Evolutionary conservation across 202 grass and related monocot genomes (phyloP).

Genomic region (Panicum virgatum): DNA sequence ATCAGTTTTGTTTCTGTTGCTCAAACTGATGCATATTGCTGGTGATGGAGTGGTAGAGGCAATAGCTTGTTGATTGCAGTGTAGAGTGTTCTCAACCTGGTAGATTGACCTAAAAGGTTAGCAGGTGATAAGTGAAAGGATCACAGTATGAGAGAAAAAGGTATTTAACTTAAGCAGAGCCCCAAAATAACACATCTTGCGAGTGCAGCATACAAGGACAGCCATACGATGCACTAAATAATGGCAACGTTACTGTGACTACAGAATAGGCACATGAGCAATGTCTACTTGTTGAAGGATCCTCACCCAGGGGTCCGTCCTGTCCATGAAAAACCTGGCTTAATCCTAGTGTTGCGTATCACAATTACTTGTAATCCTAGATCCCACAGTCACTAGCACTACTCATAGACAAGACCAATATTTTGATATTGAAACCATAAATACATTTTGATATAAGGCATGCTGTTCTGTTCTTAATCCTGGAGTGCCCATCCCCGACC

Average conservation of each 20-base stretch:
- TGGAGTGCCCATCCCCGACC: background rate
- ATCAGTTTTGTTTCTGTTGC: constrained; percentile 7
- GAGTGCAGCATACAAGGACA: background rate
- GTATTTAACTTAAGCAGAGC: background rate
- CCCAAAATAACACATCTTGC: background rate
- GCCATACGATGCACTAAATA: background rate
- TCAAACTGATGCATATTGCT: background rate
- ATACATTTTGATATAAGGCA: too few species aligned
- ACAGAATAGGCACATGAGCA: background rate
- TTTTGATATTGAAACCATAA: background rate
- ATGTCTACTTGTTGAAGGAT: background rate
- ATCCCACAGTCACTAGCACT: background rate
- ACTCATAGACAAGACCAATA: background rate
- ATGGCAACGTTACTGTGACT: background rate
- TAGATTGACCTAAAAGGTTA: background rate
- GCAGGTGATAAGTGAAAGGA: background rate
- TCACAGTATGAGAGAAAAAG: background rate
- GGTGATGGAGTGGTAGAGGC: background rate
- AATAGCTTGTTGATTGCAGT: background rate
- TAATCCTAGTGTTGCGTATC: background rate
- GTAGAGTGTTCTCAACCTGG: background rate
- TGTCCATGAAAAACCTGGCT: background rate
- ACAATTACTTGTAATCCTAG: background rate
- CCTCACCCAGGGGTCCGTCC: background rate
- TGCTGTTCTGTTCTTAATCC: background rate